Evolutionary conservation across 1,139 yeast genomes (phyloP), one percentile per base, ranked within the genome.

Genomic region (Sugiyamaella castrensis): DNA sequence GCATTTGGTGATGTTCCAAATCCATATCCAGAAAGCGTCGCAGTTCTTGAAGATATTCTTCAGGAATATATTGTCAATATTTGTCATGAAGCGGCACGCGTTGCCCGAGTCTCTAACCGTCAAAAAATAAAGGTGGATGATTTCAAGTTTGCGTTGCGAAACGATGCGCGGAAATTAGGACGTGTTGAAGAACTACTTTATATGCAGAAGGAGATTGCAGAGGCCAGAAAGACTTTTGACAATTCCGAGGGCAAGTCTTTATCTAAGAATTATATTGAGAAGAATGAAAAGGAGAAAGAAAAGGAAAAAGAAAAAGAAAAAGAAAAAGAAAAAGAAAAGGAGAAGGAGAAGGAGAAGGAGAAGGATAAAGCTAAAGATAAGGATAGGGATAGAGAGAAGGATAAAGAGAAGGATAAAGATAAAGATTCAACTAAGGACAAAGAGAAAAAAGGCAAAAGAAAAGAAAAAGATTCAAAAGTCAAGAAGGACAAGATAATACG

Each of bases 1-100:
- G 91, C 96, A 0, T 81, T 83, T 64, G 98, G 98, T 0, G 98
- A 91, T 63, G 86, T 83, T 1, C 79, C 85, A 2, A 80, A 82
- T 40, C 94, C 96, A 2, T 74, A 82, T 30, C 84, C 84, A 31
- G 84, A 86, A 48, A 86, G 95, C 0, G 82, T 87, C 1, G 84
- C 82, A 50, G 81, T 87, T 4, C 67, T 91, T 19, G 98, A 91
- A 61, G 98, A 91, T 58, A 75, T 87, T n/a, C 75, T 91, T 12
- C 80, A 84, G 29, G 87, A 84, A 51, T 91, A 84, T 62, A 71
- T 91, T 40, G 77, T 82, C 4, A 91, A 85, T 60, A 73, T 88
- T 44, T 82, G 85, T 59, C 77, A 73, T 53, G 81, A 77, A 46
- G 83, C 86, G 0, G 71, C 80, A 2, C 70, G 79, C 11, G 76